Conservation (phyloP, 257 asterid genomes). For the Mentha longifolia region DNA sequence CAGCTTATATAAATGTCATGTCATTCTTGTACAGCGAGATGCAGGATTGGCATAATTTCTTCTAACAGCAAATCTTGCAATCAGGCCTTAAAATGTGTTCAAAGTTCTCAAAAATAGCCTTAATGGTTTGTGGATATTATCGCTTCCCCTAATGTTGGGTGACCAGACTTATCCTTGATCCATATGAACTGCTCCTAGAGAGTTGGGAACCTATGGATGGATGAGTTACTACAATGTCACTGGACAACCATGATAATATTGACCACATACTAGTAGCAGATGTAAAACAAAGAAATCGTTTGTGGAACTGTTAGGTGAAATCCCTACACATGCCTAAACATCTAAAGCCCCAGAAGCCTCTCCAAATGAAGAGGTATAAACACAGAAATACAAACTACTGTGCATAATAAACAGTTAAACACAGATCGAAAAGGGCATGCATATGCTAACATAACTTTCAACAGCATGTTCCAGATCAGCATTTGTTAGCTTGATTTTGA, state of each 20-base stretch:
- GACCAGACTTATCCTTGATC: conserved; percentile 53
- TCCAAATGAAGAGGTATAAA: not conserved
- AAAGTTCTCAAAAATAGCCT: not conserved
- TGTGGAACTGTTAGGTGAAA: not conserved
- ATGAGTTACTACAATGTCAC: conserved; percentile 31
- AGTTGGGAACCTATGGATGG: conserved; percentile 63
- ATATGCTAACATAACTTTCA: not conserved
- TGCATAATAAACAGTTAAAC: not conserved
- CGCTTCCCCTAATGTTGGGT: conserved; percentile 58
- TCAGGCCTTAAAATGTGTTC: not conserved
- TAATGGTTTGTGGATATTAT: conserved; percentile 34
- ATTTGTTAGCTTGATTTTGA: not conserved
- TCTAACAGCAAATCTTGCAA: not conserved
- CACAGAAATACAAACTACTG: not conserved
- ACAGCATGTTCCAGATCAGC: not conserved
- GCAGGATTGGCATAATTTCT: not conserved
- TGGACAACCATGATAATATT: not conserved
- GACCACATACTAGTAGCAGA: not conserved
- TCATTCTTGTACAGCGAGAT: not conserved
- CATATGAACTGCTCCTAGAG: conserved; percentile 73
- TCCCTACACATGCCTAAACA: not conserved
- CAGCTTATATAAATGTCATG: not conserved
- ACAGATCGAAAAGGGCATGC: not conserved
- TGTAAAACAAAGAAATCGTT: not conserved
- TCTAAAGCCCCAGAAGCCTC: not conserved